Evolutionary conservation across 495 filamentous ascomycete species (phyloP).

Genomic region (Penicillium longicatenatum): DNA sequence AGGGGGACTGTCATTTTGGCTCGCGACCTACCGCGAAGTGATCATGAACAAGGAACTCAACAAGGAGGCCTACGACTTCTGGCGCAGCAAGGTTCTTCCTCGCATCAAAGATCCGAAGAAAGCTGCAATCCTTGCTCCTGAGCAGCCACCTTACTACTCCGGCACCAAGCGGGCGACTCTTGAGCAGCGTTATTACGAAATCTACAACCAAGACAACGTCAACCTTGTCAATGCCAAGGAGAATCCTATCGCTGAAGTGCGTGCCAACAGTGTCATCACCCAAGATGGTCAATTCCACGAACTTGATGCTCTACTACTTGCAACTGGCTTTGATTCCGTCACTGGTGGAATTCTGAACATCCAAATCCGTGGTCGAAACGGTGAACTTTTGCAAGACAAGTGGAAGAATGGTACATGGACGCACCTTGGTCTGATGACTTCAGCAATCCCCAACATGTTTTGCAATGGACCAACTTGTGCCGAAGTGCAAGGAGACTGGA

Average conservation of each 20-base stretch:
- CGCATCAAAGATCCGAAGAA: slow-evolving; percentile 49
- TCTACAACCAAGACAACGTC: slow-evolving; percentile 57
- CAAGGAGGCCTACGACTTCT: slow-evolving; percentile 8
- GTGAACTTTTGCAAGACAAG: background rate
- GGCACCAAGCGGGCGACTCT: slow-evolving; percentile 58
- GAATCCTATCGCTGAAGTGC: slow-evolving; percentile 51
- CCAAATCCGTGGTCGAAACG: background rate
- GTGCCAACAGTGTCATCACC: slow-evolving; percentile 41
- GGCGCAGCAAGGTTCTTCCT: slow-evolving; percentile 42
- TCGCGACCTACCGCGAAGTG: background rate
- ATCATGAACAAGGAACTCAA: slow-evolving; percentile 2
- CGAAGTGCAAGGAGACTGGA: background rate
- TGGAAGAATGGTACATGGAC: background rate
- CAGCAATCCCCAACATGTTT: background rate
- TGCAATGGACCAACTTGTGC: background rate
- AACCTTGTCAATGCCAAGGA: slow-evolving; percentile 53
- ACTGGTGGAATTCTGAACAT: background rate
- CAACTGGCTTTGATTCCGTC: slow-evolving; percentile 40
- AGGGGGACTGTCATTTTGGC: slow-evolving; percentile 13
- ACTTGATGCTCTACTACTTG: slow-evolving; percentile 54
- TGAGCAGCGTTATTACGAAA: slow-evolving; percentile 58
- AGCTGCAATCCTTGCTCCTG: slow-evolving; percentile 57
- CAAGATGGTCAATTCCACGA: slow-evolving; percentile 43
- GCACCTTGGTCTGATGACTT: background rate
- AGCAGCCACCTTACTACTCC: slow-evolving; percentile 51